A percentile compares a stretch with the other conserved stretches of the same genome.
These are phyloP conservation scores for Clitopilus passeckerianus DNA, from an alignment of 768 basidiomycete species.

Conservation along the genomic window DNA sequence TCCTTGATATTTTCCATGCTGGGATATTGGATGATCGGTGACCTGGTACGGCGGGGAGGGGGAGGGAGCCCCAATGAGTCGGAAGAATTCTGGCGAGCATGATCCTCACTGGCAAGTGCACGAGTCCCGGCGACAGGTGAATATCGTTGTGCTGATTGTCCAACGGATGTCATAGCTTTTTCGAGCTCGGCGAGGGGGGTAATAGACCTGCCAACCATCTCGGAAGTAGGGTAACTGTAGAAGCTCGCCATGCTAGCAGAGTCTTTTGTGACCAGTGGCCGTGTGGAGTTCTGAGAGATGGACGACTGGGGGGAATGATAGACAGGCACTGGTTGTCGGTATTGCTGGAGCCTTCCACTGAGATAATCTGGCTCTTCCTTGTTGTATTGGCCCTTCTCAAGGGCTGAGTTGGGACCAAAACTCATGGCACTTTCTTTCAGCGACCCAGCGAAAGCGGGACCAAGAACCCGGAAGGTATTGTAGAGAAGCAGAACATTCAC, in stretches of 20 bases:
- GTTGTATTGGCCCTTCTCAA: constrained; percentile 11
- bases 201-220: constrained; percentile 20
- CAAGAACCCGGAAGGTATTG: constrained; percentile 63
- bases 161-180: constrained; percentile 15
- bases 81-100: constrained; percentile 18
- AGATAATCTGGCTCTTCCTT: constrained; percentile 10
- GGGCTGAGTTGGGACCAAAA: constrained; percentile 16
- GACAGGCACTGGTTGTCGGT: constrained; percentile 3
- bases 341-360: constrained; percentile 6
- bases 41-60: constrained; percentile 27
- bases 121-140: not conserved
- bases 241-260: constrained; percentile 15
- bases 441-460: constrained; percentile 40
- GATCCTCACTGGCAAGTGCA: constrained; percentile 4
- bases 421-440: constrained; percentile 25
- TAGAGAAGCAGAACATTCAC: constrained; percentile 63
- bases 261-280: constrained; percentile 15
- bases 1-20: constrained; percentile 5
- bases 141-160: constrained; percentile 5
- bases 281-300: constrained; percentile 3
- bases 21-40: constrained; percentile 15
- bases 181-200: constrained; percentile 17
- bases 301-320: not conserved
- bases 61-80: constrained; percentile 27
- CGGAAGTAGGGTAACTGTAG: constrained; percentile 15